These are phyloP conservation scores for Xylariaceae sp. DNA, from an alignment of 2,329 filamentous ascomycete genomes.

Conservation along the genomic window DNA sequence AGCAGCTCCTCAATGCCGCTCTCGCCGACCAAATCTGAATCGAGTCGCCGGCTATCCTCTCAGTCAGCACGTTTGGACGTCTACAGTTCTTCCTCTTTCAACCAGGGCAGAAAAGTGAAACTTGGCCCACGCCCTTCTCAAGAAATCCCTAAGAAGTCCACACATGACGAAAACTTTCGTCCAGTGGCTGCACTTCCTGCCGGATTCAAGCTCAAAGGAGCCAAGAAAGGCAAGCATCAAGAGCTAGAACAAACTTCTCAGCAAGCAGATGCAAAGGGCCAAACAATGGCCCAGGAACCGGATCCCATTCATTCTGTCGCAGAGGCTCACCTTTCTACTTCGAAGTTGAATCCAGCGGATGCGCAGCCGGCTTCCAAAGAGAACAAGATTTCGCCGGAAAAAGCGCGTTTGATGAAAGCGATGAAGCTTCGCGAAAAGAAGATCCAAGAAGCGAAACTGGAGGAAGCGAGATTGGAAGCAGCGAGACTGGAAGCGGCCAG, in stretches of 20 bases:
- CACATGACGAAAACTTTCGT: slow-evolving; percentile 58
- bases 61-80: slow-evolving; percentile 49
- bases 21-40: slow-evolving; percentile 42
- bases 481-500: slow-evolving; percentile 48
- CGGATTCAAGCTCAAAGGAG: slow-evolving; percentile 64
- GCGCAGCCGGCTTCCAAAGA: slow-evolving; percentile 36
- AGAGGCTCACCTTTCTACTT: slow-evolving; percentile 35
- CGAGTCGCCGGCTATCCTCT: slow-evolving; percentile 42
- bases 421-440: slow-evolving; percentile 81
- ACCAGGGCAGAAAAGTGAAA: slow-evolving; percentile 71
- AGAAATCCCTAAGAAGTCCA: slow-evolving; percentile 56
- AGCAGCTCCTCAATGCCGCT: slow-evolving; percentile 41
- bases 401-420: slow-evolving; percentile 88
- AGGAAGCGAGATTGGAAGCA: slow-evolving; percentile 84
- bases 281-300: slow-evolving; percentile 35
- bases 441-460: slow-evolving; percentile 51
- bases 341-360: slow-evolving; percentile 39
- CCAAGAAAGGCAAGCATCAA: slow-evolving; percentile 45
- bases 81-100: slow-evolving; percentile 45
- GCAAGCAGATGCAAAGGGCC: slow-evolving; percentile 31
- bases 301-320: slow-evolving; percentile 27
- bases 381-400: slow-evolving; percentile 72
- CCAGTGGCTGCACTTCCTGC: slow-evolving; percentile 76
- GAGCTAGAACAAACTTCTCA: slow-evolving; percentile 27
- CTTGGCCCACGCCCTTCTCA: slow-evolving; percentile 78